Evolutionary conservation across 1,284 basidiomycete genomes (phyloP), one percentile per base, ranked within the genome.

Genomic region (Cryptococcus maquisensis): DNA sequence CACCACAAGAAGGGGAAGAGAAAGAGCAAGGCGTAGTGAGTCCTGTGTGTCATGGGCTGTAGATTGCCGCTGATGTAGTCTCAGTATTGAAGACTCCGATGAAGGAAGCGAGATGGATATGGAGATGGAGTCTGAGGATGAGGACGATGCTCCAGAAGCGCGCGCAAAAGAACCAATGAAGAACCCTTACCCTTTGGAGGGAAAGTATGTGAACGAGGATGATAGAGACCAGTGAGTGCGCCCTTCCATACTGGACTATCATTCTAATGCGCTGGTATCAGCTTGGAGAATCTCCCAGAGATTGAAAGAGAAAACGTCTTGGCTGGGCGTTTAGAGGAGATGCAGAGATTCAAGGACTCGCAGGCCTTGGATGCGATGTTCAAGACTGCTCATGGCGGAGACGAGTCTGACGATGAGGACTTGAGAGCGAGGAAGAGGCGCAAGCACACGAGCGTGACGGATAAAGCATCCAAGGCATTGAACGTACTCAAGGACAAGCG

Each of bases 101-200:
- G 65, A 58, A 10, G 63, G 61, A 47, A 43, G 45, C 60, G 70
- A 73, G 43, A 68, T 72, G 65, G 71, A 73, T 44, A 50, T 70
- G 12, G 73, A 74, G 20, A 66, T 66, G 5, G 68, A 68, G 18
- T 68, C 68, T 35, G 69, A 67, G 15, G 60, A 56, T 13, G 61
- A 61, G 23, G 56, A 49, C 26, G 40, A 32, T 35, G 55, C 57
- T 23, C 50, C 55, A 3, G 43, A 57, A 8, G 47, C 53, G 35
- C 36, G 46, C 9, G 23, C 52, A 26, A 48, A 52, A 18, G 49
- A 26, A 23, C 42, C 54, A 3, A 37, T 49, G 15, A 56, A 43
- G n/a, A 88, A 90, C 63, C 86, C 86, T 4, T 97, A 91, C 71
- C 93, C 91, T 0, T 78, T 95, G 20, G 93, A 96, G 65, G 90